phyloP scores from a whole-genome alignment of 1,284 basidiomycete species.

The Ceratobasidium sp. region DNA sequence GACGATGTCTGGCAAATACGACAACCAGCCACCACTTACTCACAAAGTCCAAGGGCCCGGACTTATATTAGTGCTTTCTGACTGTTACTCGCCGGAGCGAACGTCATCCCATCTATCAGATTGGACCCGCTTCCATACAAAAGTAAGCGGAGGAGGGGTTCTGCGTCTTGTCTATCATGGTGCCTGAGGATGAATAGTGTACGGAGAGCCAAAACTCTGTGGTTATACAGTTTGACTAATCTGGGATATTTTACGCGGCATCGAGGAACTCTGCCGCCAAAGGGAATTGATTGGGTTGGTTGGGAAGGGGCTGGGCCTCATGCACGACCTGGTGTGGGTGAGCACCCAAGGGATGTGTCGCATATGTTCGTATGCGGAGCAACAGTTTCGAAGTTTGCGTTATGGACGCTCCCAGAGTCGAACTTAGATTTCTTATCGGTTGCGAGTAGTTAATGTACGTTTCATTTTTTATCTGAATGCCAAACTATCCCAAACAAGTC shows the following conservation, averaged over 20 bases:
- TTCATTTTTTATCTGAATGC: too few relatives aligned
- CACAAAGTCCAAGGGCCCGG: slow-evolving; percentile 22
- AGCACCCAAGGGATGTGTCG: too few relatives aligned
- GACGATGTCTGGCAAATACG: slow-evolving; percentile 24
- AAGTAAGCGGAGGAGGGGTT: slow-evolving; percentile 44
- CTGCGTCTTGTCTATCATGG: slow-evolving; percentile 4
- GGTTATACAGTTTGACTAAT: neutral
- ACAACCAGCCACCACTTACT: slow-evolving; percentile 35
- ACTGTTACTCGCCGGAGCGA: neutral
- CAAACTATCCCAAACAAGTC: too few relatives aligned
- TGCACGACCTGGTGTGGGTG: too few relatives aligned
- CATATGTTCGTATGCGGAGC: too few relatives aligned
- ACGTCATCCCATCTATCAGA: neutral
- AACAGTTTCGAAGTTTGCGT: too few relatives aligned
- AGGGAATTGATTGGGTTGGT: slow-evolving; percentile 1
- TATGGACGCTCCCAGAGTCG: too few relatives aligned
- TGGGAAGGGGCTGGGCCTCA: slow-evolving; percentile 25
- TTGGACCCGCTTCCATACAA: slow-evolving; percentile 29
- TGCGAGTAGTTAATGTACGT: too few relatives aligned
- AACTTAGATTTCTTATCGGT: too few relatives aligned
- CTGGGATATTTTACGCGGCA: neutral
- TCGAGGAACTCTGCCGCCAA: neutral
- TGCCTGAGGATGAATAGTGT: neutral
- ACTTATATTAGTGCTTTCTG: slow-evolving; percentile 26
- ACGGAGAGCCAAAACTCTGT: neutral